These are phyloP conservation scores for Auricularia sp. DNA, from an alignment of 768 basidiomycete genomes.

Conservation along the genomic window DNA sequence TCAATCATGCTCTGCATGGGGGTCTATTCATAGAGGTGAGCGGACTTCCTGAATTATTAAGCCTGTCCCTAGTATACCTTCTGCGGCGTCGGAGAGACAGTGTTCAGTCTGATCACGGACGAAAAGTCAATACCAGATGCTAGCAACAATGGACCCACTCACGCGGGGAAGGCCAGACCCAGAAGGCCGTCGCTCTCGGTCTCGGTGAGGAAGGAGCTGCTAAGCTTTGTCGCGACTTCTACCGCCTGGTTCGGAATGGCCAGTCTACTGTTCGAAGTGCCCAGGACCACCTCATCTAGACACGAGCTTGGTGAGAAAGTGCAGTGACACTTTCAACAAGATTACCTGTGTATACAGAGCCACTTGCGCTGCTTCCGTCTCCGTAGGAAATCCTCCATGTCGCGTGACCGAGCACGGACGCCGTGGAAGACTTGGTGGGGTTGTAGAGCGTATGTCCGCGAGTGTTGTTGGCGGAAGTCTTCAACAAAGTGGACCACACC, in stretches of 20 bases:
- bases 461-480: neutral
- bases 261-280: conserved; percentile 9
- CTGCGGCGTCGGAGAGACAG: conserved; percentile 25
- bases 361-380: conserved; percentile 10
- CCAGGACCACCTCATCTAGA: neutral
- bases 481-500: conserved; percentile 4
- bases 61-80: conserved; percentile 5
- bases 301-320: no score
- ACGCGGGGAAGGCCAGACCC: conserved; percentile 28
- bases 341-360: neutral
- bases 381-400: conserved; percentile 15
- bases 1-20: conserved; percentile 32
- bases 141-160: neutral
- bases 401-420: conserved; percentile 11
- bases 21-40: conserved; percentile 11
- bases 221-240: conserved; percentile 28
- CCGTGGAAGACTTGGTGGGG: conserved; percentile 17
- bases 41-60: neutral
- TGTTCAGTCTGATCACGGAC: conserved; percentile 19
- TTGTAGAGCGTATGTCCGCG: conserved; percentile 12
- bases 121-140: neutral
- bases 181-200: conserved; percentile 30
- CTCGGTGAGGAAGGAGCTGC: conserved; percentile 24
- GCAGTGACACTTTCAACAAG: neutral
- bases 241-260: conserved; percentile 27